Base-by-base conservation (phyloP, 78 protist genomes). In the Trichosphaerium sp. region DNA sequence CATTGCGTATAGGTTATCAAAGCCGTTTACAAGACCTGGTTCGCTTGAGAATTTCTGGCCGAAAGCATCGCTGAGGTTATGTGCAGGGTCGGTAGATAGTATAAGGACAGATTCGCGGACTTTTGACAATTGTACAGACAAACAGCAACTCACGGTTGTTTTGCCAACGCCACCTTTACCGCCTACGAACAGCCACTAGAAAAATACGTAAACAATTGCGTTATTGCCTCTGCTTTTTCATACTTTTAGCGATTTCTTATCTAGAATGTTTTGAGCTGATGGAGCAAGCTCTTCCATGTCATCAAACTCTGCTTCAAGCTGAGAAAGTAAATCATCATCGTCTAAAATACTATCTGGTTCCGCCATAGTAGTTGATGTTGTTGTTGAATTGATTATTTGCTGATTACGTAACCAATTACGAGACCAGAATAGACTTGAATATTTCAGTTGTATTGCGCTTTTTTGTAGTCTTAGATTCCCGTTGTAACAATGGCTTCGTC, bases 101-200 rank as follows among this genome's bases (percentile, higher is more conserved):
- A 96, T 34, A 5, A 96, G 73, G 32, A 96, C 97, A 7, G 69
- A 55, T 42, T 80, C 83, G 21, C 72, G 69, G 15, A 78, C 81
- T 34, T 85, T 68, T 2, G 77, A 47, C 18, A 43, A 47, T 54
- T 73, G 75, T 32, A 83, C 64, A 8, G 89, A 84, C 55, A 83
- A 25, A 38, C 77, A 51, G 57, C 85, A 81, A 44, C 78, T 51
- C n/a, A 71, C 63, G 55, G 72, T 69, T 11, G 96, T 91, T 4
- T 90, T 88, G 39, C 97, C 95, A 2, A 95, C 99, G 31, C 97
- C 96, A 41, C 98, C 99, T 57, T 97, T 97, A 2, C 99, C 99
- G 32, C 99, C 98, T 8, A 97, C 97, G 42, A 95, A 94, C n/a
- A 97, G 71, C 97, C 96, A 94, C 52, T 48, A 37, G 21, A 89